phyloP scores from a whole-genome alignment of 108 stramenopile genomes.

The Aurantiochytrium sp. region DNA sequence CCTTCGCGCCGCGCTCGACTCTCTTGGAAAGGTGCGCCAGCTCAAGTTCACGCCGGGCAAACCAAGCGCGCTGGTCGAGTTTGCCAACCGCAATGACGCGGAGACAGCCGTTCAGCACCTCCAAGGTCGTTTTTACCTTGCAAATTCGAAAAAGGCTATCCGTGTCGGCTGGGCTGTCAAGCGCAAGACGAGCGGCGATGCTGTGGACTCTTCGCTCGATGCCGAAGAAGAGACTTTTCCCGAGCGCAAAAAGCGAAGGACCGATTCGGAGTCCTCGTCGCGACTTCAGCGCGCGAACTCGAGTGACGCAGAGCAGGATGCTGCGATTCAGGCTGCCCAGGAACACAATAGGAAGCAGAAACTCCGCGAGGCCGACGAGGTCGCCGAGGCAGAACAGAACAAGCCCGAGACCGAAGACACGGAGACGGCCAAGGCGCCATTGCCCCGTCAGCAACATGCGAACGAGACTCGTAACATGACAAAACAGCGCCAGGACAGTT shows the following conservation, averaged over 20 bases:
- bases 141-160: background rate
- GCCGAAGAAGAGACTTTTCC: background rate
- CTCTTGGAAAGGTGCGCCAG: background rate
- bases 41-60: background rate
- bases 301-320: background rate
- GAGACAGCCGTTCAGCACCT: background rate
- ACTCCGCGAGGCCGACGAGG: background rate
- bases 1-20: background rate
- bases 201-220: background rate
- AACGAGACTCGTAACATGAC: too few relatives aligned
- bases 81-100: background rate
- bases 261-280: background rate
- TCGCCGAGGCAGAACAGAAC: background rate
- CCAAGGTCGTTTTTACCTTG: background rate
- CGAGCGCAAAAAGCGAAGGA: background rate
- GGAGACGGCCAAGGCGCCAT: background rate
- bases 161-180: slow-evolving; percentile 3
- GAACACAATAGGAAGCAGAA: too few relatives aligned
- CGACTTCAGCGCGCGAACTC: background rate
- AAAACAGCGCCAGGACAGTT: too few relatives aligned
- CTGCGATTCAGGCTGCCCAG: background rate
- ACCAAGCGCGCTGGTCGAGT: background rate
- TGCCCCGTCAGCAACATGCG: background rate
- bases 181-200: background rate
- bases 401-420: background rate